Conservation (phyloP, 2,329 filamentous ascomycete species). For the Aspergillus puulaauensis region DNA sequence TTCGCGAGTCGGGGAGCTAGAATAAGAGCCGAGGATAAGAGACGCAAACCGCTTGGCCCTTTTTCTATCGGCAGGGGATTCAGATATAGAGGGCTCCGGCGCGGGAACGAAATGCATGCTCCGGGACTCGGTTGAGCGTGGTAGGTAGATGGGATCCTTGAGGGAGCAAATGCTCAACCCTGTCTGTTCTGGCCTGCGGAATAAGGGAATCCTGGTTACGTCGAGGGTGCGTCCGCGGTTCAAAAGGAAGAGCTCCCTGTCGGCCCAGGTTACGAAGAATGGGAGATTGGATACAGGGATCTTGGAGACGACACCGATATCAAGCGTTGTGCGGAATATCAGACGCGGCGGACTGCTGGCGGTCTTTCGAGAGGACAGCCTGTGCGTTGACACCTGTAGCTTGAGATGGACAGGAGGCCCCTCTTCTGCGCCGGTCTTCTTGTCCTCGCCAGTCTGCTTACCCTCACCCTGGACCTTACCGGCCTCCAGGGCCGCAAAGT, state of each 20-base stretch:
- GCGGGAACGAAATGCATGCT: no score
- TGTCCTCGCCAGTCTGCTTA: neutral
- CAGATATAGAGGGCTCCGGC: no score
- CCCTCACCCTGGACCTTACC: neutral
- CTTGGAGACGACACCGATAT: neutral
- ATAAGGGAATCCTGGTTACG: neutral
- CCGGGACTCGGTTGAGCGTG: no score
- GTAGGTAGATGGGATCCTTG: no score
- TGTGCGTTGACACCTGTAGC: slow-evolving; percentile 1
- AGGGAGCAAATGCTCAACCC: neutral
- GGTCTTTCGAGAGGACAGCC: slow-evolving; percentile 5
- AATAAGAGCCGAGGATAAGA: no score
- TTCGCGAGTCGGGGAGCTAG: no score
- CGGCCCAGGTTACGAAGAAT: slow-evolving; percentile 1
- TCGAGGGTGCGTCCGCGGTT: neutral
- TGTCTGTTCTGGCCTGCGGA: neutral
- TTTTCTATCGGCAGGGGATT: no score
- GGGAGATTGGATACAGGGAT: slow-evolving; percentile 3
- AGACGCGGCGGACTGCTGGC: neutral
- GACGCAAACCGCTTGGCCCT: no score
- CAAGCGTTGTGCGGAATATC: neutral
- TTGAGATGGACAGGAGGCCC: neutral
- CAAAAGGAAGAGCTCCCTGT: slow-evolving; percentile 1
- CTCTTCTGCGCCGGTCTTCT: neutral
- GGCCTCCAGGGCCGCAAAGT: slow-evolving; percentile 4